These are phyloP conservation scores for Lachancea quebecensis DNA, from an alignment of 805 yeast genomes.

Conservation along the genomic window DNA sequence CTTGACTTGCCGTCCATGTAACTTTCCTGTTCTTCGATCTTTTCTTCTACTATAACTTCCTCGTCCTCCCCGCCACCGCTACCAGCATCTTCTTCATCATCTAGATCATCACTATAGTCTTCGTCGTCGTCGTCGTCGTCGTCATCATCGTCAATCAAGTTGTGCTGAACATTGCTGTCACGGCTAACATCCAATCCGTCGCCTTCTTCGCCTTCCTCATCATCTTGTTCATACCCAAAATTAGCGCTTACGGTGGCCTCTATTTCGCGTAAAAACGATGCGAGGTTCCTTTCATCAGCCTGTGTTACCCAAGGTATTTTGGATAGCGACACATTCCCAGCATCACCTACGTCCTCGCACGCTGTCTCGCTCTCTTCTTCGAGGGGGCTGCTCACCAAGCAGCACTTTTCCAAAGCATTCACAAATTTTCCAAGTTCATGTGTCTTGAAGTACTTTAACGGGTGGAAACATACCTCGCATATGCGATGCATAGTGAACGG, in stretches of 20 bases:
- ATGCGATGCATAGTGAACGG: constrained; percentile 47
- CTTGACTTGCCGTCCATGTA: neutral
- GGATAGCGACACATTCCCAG: constrained; percentile 25
- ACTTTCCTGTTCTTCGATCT: neutral
- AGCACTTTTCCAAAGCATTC: constrained; percentile 35
- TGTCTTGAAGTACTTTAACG: constrained; percentile 35
- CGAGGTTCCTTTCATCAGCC: constrained; percentile 13
- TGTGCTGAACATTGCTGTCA: too few relatives aligned
- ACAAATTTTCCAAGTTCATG: constrained; percentile 37
- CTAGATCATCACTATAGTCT: constrained; percentile 14
- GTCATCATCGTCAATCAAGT: neutral
- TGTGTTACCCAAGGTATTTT: constrained; percentile 27
- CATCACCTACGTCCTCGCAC: constrained; percentile 6
- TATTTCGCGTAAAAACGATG: constrained; percentile 24
- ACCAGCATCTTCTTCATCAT: constrained; percentile 12
- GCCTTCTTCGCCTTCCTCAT: constrained; percentile 23
- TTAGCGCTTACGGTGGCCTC: constrained; percentile 28
- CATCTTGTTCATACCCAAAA: constrained; percentile 28
- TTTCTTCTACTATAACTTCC: constrained; percentile 9
- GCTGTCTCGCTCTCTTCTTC: constrained; percentile 2
- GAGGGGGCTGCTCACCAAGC: constrained; percentile 18
- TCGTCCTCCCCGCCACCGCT: constrained; percentile 11
- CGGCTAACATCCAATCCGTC: constrained; percentile 4
- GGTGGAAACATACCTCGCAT: constrained; percentile 41
- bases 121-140: constrained; percentile 18